Evolutionary conservation across 2,329 filamentous ascomycete genomes (phyloP).

Genomic region (Byssoonygena ceratinophila): DNA sequence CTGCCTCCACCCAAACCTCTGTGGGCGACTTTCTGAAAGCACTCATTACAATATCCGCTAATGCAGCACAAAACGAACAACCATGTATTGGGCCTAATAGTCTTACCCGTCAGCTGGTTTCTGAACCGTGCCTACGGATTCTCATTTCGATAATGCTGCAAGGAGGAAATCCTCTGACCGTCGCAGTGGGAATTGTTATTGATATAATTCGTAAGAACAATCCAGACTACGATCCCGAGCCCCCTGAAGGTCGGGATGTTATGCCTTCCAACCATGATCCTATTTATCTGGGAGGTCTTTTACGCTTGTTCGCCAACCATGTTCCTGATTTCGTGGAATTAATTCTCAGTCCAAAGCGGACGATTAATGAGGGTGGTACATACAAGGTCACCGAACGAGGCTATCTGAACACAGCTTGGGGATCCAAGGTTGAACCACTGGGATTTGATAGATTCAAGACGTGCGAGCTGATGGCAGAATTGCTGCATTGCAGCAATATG

Average conservation of each 20-base stretch:
- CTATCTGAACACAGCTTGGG: conserved; percentile 76
- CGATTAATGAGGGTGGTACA: conserved; percentile 46
- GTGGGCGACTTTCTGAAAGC: conserved; percentile 97
- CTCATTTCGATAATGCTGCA: conserved; percentile 87
- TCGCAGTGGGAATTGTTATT: conserved; percentile 93
- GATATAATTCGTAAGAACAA: conserved; percentile 99
- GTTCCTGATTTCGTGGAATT: conserved; percentile 90
- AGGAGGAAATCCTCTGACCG: conserved; percentile 86
- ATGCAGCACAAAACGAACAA: conserved; percentile 94
- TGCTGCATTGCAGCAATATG: conserved; percentile 98
- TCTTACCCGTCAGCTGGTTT: conserved; percentile 87
- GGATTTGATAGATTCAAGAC: conserved; percentile 98
- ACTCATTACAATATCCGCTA: conserved; percentile 97
- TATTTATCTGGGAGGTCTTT: conserved; percentile 84
- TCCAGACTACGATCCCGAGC: conserved; percentile 93
- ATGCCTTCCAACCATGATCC: conserved; percentile 78
- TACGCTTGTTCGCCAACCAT: conserved; percentile 79
- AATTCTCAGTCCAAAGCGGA: conserved; percentile 62
- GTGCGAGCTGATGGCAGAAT: conserved; percentile 94
- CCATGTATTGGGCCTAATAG: conserved; percentile 98
- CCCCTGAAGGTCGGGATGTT: conserved; percentile 66
- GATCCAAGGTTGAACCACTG: conserved; percentile 78
- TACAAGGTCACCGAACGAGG: conserved; percentile 55
- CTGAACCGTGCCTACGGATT: conserved; percentile 66
- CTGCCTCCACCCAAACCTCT: conserved; percentile 85